Percentiles rank a stretch among this genome's conserved stretches.
phyloP scores from a whole-genome alignment of 2,329 filamentous ascomycete species.

The Ceratocystis destructans region DNA sequence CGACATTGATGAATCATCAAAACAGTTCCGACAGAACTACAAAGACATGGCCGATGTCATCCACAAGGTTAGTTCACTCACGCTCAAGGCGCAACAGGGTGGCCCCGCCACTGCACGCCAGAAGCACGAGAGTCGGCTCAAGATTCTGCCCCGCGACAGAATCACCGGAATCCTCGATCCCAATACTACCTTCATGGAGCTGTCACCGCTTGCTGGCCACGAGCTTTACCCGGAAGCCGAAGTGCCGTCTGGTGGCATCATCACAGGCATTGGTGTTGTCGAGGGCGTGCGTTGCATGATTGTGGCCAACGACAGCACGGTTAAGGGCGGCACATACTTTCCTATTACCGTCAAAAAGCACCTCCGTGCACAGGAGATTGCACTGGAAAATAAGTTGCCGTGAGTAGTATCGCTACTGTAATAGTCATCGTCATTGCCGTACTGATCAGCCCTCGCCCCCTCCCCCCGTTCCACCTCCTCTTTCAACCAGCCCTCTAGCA shows the following conservation, averaged over 20 bases:
- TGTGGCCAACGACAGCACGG: constrained; percentile 89
- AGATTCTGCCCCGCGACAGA: constrained; percentile 88
- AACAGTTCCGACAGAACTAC: constrained; percentile 60
- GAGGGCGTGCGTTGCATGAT: constrained; percentile 87
- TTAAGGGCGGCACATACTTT: constrained; percentile 95
- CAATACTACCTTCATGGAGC: constrained; percentile 78
- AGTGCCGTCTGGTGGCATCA: constrained; percentile 78
- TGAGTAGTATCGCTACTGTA: constrained; percentile 27
- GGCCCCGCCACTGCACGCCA: constrained; percentile 70
- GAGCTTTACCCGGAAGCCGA: constrained; percentile 77
- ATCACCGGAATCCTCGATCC: constrained; percentile 78
- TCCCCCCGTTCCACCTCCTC: no score
- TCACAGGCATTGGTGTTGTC: constrained; percentile 81
- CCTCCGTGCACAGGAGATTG: constrained; percentile 78
- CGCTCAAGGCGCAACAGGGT: constrained; percentile 57
- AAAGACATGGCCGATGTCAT: constrained; percentile 63
- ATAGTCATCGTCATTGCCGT: no score
- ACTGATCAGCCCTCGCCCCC: no score
- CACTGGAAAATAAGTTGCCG: constrained; percentile 68
- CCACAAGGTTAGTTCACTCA: constrained; percentile 53
- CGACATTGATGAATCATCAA: constrained; percentile 60
- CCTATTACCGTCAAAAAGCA: constrained; percentile 98
- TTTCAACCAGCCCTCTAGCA: no score
- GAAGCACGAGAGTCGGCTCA: constrained; percentile 76
- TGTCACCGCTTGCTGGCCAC: constrained; percentile 83